phyloP scores from a whole-genome alignment of 257 asterid species.

The Linderniella brevidens region DNA sequence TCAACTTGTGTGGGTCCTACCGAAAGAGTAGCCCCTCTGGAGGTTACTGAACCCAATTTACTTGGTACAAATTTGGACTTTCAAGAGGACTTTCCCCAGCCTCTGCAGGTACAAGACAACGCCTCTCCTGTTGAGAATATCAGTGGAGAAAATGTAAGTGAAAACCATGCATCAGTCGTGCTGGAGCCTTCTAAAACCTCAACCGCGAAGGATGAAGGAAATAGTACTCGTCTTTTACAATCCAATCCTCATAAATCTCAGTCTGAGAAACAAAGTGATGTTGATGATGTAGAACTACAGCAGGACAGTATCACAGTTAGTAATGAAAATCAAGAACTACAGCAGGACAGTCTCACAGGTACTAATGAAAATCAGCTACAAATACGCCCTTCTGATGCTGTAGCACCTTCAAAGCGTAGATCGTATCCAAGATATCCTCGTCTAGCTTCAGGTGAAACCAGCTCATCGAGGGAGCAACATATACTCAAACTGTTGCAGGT shows the following conservation, averaged over 20 bases:
- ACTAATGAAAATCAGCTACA: constrained; percentile 15
- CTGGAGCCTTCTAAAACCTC: constrained; percentile 23
- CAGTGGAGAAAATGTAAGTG: constrained; percentile 15
- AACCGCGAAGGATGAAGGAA: constrained; percentile 20
- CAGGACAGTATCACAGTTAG: constrained; percentile 17
- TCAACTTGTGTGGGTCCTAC: constrained; percentile 16
- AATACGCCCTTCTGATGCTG: constrained; percentile 19
- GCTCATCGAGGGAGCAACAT: constrained; percentile 58
- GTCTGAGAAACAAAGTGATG: constrained; percentile 17
- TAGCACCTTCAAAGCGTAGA: constrained; percentile 32
- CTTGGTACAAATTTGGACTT: constrained; percentile 14
- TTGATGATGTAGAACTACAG: constrained; percentile 19
- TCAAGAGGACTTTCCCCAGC: constrained; percentile 21
- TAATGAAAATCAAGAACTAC: constrained; percentile 18
- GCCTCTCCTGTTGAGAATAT: constrained; percentile 21
- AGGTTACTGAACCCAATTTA: constrained; percentile 19
- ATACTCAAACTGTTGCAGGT: constrained; percentile 86
- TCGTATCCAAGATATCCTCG: constrained; percentile 37
- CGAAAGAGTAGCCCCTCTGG: constrained; percentile 15
- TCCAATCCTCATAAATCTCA: constrained; percentile 22
- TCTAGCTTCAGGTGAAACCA: constrained; percentile 34
- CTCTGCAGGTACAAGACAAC: constrained; percentile 21
- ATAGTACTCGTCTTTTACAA: constrained; percentile 18
- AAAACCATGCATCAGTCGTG: constrained; percentile 14
- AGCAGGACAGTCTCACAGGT: constrained; percentile 16